phyloP scores from a whole-genome alignment of 2,329 filamentous ascomycete species.

The Fusarium sp. region DNA sequence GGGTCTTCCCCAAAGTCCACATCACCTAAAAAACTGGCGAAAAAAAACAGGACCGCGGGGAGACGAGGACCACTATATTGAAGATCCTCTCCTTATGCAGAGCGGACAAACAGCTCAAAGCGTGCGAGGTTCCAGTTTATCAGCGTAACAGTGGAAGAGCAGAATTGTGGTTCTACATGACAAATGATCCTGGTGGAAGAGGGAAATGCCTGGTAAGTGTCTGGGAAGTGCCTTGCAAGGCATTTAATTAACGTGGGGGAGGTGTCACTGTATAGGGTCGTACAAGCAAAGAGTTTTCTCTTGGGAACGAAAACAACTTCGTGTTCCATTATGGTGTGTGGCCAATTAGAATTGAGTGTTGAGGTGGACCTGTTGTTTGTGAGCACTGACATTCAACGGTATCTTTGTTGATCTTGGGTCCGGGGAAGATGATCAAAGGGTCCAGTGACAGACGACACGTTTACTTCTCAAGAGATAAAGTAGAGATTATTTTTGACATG shows the following conservation, averaged over 20 bases:
- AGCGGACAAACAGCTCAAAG: conserved; percentile 9
- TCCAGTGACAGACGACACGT: neutral
- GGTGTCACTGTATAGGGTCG: neutral
- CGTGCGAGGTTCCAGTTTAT: conserved; percentile 14
- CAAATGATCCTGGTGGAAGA: conserved; percentile 3
- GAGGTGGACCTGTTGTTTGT: conserved; percentile 11
- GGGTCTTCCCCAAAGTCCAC: neutral
- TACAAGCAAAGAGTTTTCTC: conserved; percentile 1
- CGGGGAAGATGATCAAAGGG: neutral
- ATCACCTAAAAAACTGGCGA: conserved; percentile 14
- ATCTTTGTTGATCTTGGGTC: neutral
- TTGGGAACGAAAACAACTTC: neutral
- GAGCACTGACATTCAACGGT: neutral
- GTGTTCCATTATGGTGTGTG: neutral
- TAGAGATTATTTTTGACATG: neutral
- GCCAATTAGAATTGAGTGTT: neutral
- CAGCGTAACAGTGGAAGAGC: neutral
- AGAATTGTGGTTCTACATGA: conserved; percentile 1
- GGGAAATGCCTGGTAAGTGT: neutral
- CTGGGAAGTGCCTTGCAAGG: too few relatives aligned
- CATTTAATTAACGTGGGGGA: neutral
- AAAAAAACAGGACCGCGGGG: conserved; percentile 31
- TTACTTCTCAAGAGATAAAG: too few relatives aligned
- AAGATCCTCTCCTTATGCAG: conserved; percentile 22
- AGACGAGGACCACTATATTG: conserved; percentile 6